Evolutionary conservation across 176 grass and related monocot species (phyloP), one percentile per base, ranked within the genome.

Genomic region (Carex cristatella): DNA sequence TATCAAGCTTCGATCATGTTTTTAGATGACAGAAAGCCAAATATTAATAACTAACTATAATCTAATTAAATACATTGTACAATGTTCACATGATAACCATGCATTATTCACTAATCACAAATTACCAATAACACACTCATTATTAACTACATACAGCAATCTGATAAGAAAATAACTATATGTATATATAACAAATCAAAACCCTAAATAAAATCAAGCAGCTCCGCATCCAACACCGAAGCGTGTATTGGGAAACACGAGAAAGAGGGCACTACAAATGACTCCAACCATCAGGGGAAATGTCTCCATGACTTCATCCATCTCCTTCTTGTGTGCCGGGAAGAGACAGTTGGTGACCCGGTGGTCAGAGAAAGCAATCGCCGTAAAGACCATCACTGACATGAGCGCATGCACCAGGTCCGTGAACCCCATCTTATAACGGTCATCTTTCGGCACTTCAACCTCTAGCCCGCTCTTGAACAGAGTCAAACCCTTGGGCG

Each of bases 261-360:
- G 70, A 85, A 93, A 97, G 55, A 93, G 69, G 49, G 56, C 79
- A 56, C 91, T 97, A 82, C 94, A 87, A 18, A 89, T 85, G 6
- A 86, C 72, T 32, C 89, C 86, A 2, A 89, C 89, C 91, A 93
- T 89, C 65, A 97, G 32, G 12, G 88, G 94, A 32, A 89, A 91
- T 73, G 85, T 90, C 91, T 93, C 91, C 91, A 90, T 93, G 61
- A 93, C 89, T 83, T 91, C 64, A 65, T 79, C 79, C 86, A 93
- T 91, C 86, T 90, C 94, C 81, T 91, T 90, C 10, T 69, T 83
- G 63, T 91, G 84, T 0, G 76, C 72, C 5, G 89, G 60, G 83
- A 93, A 58, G 31, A 97, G 65, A 80, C 87, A 93, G 9, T 87
- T 84, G 14, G 71, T 90, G 4, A 93, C 81, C 6, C 87, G 66